A percentile compares a stretch with the other conserved stretches of the same genome.
These are phyloP conservation scores for Prunella vulgaris DNA, from an alignment of 257 asterid species.

Conservation along the genomic window DNA sequence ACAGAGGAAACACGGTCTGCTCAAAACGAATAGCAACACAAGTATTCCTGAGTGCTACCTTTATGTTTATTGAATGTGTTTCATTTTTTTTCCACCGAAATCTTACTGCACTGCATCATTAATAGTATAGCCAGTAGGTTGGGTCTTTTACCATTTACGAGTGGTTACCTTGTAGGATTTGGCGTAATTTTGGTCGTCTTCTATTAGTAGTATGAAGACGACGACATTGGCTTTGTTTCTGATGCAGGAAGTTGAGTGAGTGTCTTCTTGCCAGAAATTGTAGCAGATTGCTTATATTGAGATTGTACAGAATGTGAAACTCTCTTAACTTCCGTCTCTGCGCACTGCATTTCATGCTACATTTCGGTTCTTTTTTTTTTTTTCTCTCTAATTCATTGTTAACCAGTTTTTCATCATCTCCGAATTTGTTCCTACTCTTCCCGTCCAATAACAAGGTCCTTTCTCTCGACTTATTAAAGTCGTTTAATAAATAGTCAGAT, in stretches of 20 bases:
- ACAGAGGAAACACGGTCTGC: constrained; percentile 29
- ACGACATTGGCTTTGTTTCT: constrained; percentile 16
- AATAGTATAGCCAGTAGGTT: constrained; percentile 11
- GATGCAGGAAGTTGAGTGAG: constrained; percentile 17
- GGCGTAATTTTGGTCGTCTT: constrained; percentile 22
- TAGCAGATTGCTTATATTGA: constrained; percentile 25
- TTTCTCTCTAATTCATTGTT: too few species aligned
- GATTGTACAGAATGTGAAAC: constrained; percentile 30
- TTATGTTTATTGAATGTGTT: background rate
- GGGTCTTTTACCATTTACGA: background rate
- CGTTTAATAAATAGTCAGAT: too few species aligned
- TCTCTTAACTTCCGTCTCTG: too few species aligned
- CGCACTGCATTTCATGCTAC: background rate
- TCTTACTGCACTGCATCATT: background rate
- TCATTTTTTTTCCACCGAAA: constrained; percentile 5
- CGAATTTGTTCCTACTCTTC: too few species aligned
- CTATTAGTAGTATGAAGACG: constrained; percentile 11
- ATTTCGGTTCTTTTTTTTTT: too few species aligned
- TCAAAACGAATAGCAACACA: constrained; percentile 19
- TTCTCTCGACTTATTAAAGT: too few species aligned
- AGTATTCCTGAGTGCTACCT: background rate
- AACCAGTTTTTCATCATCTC: too few species aligned
- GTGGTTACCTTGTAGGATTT: constrained; percentile 12
- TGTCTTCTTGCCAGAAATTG: constrained; percentile 21
- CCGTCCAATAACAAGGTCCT: too few species aligned